These are phyloP conservation scores for Avicennia marina DNA, from an alignment of 257 asterid species.

Conservation along the genomic window DNA sequence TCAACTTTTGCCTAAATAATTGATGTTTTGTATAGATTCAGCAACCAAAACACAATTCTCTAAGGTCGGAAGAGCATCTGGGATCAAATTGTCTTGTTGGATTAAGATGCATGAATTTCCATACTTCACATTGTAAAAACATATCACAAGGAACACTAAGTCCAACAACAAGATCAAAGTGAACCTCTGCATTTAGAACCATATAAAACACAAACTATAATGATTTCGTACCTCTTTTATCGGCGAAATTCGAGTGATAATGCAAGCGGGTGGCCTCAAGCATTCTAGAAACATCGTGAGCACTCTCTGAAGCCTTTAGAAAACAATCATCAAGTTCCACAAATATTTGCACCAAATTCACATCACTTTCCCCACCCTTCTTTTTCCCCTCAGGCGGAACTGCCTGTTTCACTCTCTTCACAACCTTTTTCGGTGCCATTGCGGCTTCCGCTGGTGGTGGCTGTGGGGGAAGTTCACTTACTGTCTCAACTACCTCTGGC, in stretches of 20 bases:
- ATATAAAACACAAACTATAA: neutral
- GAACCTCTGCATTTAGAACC: no score
- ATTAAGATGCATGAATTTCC: neutral
- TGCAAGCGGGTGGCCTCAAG: constrained; percentile 94
- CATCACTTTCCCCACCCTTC: constrained; percentile 32
- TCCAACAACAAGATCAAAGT: neutral
- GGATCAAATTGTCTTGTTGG: constrained; percentile 1
- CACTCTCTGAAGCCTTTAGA: constrained; percentile 86
- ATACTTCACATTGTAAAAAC: neutral
- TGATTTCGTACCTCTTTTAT: constrained; percentile 53
- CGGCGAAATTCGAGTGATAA: constrained; percentile 93
- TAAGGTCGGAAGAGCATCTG: neutral
- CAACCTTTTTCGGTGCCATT: constrained; percentile 35
- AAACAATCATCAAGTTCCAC: constrained; percentile 83
- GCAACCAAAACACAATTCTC: constrained; percentile 1
- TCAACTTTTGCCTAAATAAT: constrained; percentile 3
- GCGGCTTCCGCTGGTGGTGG: constrained; percentile 64
- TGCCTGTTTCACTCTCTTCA: constrained; percentile 55
- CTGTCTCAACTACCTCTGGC: constrained; percentile 39
- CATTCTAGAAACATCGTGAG: constrained; percentile 86
- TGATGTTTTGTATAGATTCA: neutral
- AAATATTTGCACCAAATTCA: constrained; percentile 58
- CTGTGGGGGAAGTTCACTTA: constrained; percentile 50
- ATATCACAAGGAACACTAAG: constrained; percentile 3
- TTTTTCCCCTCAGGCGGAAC: constrained; percentile 55